Evolutionary conservation across 2,329 filamentous ascomycete genomes (phyloP), one percentile per base, ranked within the genome.

Genomic region (Aphanocladium album): DNA sequence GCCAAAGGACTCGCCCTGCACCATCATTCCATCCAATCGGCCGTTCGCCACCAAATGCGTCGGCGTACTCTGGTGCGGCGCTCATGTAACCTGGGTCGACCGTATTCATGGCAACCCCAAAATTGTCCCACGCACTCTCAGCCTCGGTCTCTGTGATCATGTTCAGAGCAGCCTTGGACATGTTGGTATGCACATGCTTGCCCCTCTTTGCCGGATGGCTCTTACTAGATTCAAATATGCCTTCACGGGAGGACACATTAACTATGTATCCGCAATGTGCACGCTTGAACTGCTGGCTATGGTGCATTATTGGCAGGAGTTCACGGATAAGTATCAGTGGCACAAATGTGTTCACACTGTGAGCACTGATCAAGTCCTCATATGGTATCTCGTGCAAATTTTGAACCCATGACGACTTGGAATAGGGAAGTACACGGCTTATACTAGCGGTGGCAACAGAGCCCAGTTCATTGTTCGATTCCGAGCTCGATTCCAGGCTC

Each of bases 131-230:
- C 2, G 69, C 67, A 5, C 50, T 41, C 0, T 60, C 61, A 6
- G 72, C 70, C 55, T 76, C 73, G 0, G 73, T 75, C 61, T 76
- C 71, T 0, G 74, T 76, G 45, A 76, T 72, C 73, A 76, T 76
- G 64, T 75, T 75, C 17, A 77, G 68, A 1, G 70, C 72, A 9
- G 74, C 74, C 53, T 77, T 76, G 27, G 71, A 72, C 71, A 75
- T 75, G 62, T 76, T 74, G 8, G 73, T 45, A 23, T 45, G 41
- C 41, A 45, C 41, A 45, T 45, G 41, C n/a, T 45, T 45, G 16
- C n/a, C 41, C 6, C 41, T 19, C 62, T 74, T 75, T 57, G 65
- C 64, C 1, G 54, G 7, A 52, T 63, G 57, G 8, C 49, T 45
- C 4, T 63, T 45, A 1, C 39, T 39, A 27, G 59, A 45, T 61